phyloP scores from a whole-genome alignment of 352 stramenopile species.

The Pythium grandisporangium region DNA sequence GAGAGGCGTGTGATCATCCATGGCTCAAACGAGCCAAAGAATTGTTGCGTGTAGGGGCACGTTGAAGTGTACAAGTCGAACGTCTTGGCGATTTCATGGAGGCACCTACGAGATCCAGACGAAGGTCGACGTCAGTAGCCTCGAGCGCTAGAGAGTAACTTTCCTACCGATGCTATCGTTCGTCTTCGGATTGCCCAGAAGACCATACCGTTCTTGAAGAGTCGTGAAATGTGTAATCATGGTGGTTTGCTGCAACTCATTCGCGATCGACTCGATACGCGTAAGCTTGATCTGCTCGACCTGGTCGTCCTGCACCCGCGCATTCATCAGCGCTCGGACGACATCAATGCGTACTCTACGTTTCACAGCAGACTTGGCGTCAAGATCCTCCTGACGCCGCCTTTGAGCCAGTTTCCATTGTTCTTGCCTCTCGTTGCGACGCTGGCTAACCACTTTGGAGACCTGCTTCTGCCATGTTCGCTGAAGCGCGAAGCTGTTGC shows the following conservation, averaged over 20 bases:
- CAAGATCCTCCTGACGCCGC: conserved; percentile 17
- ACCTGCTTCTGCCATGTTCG: conserved; percentile 53
- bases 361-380: conserved; percentile 18
- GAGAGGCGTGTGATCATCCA: conserved; percentile 71
- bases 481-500: conserved; percentile 59
- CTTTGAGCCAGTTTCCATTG: conserved; percentile 31
- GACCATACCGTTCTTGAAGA: conserved; percentile 64
- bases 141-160: background rate
- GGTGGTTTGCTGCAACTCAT: conserved; percentile 36
- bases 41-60: conserved; percentile 50
- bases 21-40: conserved; percentile 56
- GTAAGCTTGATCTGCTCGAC: conserved; percentile 60
- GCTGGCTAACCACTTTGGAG: conserved; percentile 30
- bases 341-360: conserved; percentile 65
- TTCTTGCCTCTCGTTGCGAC: conserved; percentile 35
- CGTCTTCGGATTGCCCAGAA: no score
- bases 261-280: conserved; percentile 46
- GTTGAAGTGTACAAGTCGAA: conserved; percentile 59
- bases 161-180: no score
- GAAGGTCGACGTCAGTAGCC: background rate
- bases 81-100: conserved; percentile 63
- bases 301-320: conserved; percentile 64
- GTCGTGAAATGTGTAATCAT: conserved; percentile 6
- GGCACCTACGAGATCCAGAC: conserved; percentile 26
- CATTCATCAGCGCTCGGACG: conserved; percentile 57